Evolutionary conservation across 768 basidiomycete species (phyloP), one percentile per base, ranked within the genome.

Genomic region (Lactifluus echinatus): DNA sequence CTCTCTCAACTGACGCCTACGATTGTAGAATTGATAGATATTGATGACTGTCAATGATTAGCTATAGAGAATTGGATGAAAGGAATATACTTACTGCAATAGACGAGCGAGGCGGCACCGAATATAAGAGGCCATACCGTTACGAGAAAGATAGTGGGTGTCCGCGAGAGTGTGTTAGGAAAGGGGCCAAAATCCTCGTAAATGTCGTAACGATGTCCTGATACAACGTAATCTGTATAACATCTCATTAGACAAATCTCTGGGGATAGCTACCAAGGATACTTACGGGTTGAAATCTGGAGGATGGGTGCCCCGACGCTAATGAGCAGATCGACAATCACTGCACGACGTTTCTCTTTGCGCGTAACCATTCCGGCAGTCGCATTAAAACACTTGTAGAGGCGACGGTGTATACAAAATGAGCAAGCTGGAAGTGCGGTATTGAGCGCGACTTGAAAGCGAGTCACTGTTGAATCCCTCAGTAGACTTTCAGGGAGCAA

Each of bases 161-260:
- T 76, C 72, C 6, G 56, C 66, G 58, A 74, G 75, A 0, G 69
- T 65, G 0, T 68, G 52, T 77, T 31, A 69, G n/a, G n/a, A 4
- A 61, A 60, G 49, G 80, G 81, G 1, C 82, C 81, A 14, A 75
- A 53, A n/a, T 74, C 68, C 60, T 81, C 77, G 3, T 76, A 34
- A 23, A 84, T 76, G 54, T 79, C 72, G 60, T 69, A 82, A 0
- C 81, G 74, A 53, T 80, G 78, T 0, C 74, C 39, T 2, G 39
- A 17, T 24, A 60, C 50, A 3, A 57, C 15, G 23, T 52, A 52
- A 2, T 60, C 59, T 60, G 37, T 11, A 56, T 39, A 15, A 21
- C 3, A 42, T 8, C 5, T 14, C 4, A 3, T 33, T 39, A 21
- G 39, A 23, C 23, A n/a, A 37, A 6, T 42, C 17, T 14, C 6